Evolutionary conservation across 2,329 filamentous ascomycete genomes (phyloP), one percentile per base, ranked within the genome.

Genomic region (Stachybotrys chartarum): DNA sequence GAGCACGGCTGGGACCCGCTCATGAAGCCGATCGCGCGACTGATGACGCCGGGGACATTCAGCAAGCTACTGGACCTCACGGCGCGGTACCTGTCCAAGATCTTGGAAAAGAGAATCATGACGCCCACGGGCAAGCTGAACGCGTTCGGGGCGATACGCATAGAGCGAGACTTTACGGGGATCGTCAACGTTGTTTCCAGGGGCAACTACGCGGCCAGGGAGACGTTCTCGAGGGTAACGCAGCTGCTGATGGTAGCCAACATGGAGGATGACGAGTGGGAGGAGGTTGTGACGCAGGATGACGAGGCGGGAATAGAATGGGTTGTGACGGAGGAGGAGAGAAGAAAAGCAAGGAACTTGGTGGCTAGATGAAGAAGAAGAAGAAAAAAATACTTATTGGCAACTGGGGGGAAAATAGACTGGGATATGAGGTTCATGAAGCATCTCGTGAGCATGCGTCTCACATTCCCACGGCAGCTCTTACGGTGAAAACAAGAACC

Each of bases 241-340:
- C 91, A 97, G 77, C 86, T 96, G 63, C 83, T 88, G 56, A 84
- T 95, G 77, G 84, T 96, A 16, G 85, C 93, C 68, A 93, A 92
- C 63, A 95, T 97, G 91, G 92, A 97, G 68, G 90, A 94, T 39
- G 92, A 97, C 56, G 93, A 97, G 72, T 96, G 91, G 89, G 89
- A 93, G 51, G 91, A 94, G 70, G 71, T 92, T 45, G 66, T 71
- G 7, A 72, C 78, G 46, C 57, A 68, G 30, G 72, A 77, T 35
- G 78, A 75, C 42, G 81, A 85, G 12, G 85, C 82, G 52, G 87
- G 82, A 11, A 84, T 94, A 66, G 78, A 80, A 52, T 91, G 88
- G 88, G 80, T 86, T 50, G 64, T 92, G 59, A 86, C 79, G 56
- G 79, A 80, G 47, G 90, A 92, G 56, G 91, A 96, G 74, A 84